A percentile compares a stretch with the other conserved stretches of the same genome.
Conservation (phyloP, 345 rosid species). For the Pugionium dolabratum region DNA sequence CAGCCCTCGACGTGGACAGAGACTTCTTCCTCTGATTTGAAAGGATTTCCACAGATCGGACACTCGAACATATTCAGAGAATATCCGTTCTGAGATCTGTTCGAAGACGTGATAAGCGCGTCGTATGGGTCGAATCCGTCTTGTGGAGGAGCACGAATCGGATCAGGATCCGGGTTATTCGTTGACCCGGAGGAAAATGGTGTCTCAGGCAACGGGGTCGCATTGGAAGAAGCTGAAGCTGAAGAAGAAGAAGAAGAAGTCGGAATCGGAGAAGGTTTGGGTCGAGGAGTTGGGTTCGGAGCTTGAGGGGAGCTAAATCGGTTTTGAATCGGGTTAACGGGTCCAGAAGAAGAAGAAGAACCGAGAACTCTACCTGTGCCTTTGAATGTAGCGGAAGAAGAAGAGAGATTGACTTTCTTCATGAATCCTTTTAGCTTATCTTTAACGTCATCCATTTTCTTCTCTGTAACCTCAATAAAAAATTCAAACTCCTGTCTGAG, state of each 20-base stretch:
- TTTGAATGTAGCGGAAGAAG: conserved; percentile 83
- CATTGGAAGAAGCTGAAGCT: conserved; percentile 15
- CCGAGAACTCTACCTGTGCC: conserved; percentile 87
- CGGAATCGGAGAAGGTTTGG: conserved; percentile 4
- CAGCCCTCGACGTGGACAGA: conserved; percentile 79
- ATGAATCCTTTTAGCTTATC: conserved; percentile 86
- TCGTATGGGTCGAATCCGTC: conserved; percentile 73
- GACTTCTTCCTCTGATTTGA: conserved; percentile 68
- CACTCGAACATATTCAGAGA: conserved; percentile 70
- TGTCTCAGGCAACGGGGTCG: conserved; percentile 44
- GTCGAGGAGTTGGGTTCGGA: conserved; percentile 34
- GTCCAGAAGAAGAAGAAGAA: conserved; percentile 63
- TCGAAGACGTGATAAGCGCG: conserved; percentile 69
- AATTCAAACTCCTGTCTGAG: neutral
- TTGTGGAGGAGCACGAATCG: conserved; percentile 44
- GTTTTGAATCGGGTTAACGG: conserved; percentile 49
- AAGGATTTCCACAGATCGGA: conserved; percentile 67
- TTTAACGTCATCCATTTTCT: conserved; percentile 77
- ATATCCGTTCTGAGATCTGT: conserved; percentile 73
- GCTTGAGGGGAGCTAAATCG: conserved; percentile 48
- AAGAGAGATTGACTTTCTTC: conserved; percentile 77
- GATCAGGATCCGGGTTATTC: conserved; percentile 33
- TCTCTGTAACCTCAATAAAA: neutral
- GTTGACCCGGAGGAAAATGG: conserved; percentile 41
- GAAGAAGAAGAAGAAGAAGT: conserved; percentile 41